These are phyloP conservation scores for Nakaseomyces bracarensis DNA, from an alignment of 1,139 yeast species.

Conservation along the genomic window DNA sequence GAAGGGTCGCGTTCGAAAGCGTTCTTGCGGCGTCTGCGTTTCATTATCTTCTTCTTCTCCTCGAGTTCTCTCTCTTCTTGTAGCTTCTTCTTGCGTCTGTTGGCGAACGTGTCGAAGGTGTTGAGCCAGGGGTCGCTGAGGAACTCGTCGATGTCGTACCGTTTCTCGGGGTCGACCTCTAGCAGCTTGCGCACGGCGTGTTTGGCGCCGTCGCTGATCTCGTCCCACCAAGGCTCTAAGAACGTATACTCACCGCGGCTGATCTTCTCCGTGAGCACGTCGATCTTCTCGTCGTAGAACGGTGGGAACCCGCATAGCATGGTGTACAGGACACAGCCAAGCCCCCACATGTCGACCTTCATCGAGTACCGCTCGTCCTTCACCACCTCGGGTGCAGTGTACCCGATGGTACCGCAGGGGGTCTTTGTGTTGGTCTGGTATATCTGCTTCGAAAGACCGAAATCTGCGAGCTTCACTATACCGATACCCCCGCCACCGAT, in stretches of 20 bases:
- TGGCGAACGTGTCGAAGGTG: conserved; percentile 21
- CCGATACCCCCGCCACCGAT: conserved; percentile 92
- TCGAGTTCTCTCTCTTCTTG: conserved; percentile 8
- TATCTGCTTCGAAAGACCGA: conserved; percentile 83
- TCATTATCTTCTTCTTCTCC: conserved; percentile 9
- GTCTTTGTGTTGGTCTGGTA: conserved; percentile 63
- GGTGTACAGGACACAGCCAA: conserved; percentile 88
- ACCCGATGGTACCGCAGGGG: conserved; percentile 86
- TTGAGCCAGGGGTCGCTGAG: conserved; percentile 75
- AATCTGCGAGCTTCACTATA: conserved; percentile 77
- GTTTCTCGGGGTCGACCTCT: conserved; percentile 70
- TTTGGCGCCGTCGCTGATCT: conserved; percentile 71
- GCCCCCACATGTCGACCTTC: conserved; percentile 93
- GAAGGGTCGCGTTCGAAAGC: conserved; percentile 20
- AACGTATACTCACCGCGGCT: conserved; percentile 77
- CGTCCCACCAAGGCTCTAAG: conserved; percentile 96
- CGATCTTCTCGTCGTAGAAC: conserved; percentile 81
- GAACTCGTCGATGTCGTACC: conserved; percentile 74
- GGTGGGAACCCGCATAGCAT: conserved; percentile 94
- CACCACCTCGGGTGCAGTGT: conserved; percentile 92
- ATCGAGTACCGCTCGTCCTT: conserved; percentile 78
- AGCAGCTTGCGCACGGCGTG: conserved; percentile 64
- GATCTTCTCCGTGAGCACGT: conserved; percentile 72
- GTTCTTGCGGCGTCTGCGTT: conserved; percentile 12
- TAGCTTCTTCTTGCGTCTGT: conserved; percentile 12